These are phyloP conservation scores for Ophiostoma pallidulum DNA, from an alignment of 2,329 filamentous ascomycete genomes.

Conservation along the genomic window DNA sequence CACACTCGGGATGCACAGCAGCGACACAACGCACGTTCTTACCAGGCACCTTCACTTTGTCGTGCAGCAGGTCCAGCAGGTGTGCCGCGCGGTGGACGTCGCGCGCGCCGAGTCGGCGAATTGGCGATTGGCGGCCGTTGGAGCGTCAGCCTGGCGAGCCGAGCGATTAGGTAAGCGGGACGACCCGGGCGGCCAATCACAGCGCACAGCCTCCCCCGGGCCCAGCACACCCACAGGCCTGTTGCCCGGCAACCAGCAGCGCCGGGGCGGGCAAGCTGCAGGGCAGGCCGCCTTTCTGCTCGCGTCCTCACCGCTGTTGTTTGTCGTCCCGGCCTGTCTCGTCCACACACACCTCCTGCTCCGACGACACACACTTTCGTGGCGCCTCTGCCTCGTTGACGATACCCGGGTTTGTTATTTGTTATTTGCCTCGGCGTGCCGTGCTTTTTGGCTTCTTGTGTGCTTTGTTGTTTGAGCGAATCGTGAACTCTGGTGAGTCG, in stretches of 20 bases:
- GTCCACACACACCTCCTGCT: constrained; percentile 2
- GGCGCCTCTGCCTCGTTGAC: not conserved
- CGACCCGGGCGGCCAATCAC: constrained; percentile 9
- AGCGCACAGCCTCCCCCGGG: not conserved
- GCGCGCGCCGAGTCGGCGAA: not conserved
- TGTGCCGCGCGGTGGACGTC: not conserved
- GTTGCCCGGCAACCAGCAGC: constrained; percentile 15
- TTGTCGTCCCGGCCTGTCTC: constrained; percentile 1
- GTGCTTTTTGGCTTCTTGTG: constrained; percentile 6
- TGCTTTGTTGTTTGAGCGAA: not conserved
- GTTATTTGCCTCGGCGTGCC: not conserved
- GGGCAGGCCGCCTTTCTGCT: too few relatives aligned
- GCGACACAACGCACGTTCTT: too few relatives aligned
- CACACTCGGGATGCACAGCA: too few relatives aligned
- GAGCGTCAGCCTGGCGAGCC: constrained; percentile 7
- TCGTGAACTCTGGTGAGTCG: not conserved
- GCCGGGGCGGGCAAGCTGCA: too few relatives aligned
- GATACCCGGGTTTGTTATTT: constrained; percentile 3
- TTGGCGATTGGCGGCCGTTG: not conserved
- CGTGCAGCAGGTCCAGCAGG: too few relatives aligned
- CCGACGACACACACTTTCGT: not conserved
- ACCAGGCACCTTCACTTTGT: too few relatives aligned
- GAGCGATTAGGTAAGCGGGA: constrained; percentile 5
- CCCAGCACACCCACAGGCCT: not conserved
- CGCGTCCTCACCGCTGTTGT: not conserved